Evolutionary conservation across 768 basidiomycete species (phyloP).

Genomic region (Pilatotrama ljubarskyi): DNA sequence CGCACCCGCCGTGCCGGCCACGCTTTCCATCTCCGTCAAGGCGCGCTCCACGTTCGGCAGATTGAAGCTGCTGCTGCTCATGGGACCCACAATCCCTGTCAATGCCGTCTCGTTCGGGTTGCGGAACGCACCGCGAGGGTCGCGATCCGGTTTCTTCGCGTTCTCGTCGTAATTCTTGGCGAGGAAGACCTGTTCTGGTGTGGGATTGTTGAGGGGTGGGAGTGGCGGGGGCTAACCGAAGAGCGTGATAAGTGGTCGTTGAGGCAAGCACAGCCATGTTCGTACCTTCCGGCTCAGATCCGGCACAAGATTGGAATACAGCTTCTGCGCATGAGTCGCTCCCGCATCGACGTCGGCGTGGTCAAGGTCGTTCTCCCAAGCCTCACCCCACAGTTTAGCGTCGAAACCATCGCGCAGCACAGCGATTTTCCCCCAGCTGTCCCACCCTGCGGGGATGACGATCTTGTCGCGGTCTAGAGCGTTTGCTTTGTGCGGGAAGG

Average conservation of each 20-base stretch:
- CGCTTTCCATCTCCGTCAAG: conserved; percentile 83
- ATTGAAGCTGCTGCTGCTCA: conserved; percentile 83
- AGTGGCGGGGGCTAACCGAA: conserved; percentile 56
- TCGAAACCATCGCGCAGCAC: conserved; percentile 93
- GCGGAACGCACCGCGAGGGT: conserved; percentile 86
- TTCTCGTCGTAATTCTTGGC: conserved; percentile 90
- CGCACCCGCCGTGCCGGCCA: conserved; percentile 36
- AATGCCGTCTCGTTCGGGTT: conserved; percentile 64
- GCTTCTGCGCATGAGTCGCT: conserved; percentile 56
- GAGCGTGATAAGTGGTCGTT: not conserved
- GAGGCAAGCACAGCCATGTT: conserved; percentile 4
- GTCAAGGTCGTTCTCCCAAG: conserved; percentile 71
- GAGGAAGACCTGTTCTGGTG: conserved; percentile 89
- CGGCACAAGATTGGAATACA: conserved; percentile 73
- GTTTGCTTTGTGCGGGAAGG: conserved; percentile 86
- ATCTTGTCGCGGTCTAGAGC: conserved; percentile 91
- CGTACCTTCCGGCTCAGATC: conserved; percentile 74
- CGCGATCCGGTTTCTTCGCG: conserved; percentile 84
- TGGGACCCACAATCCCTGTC: conserved; percentile 88
- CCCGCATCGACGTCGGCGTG: conserved; percentile 41
- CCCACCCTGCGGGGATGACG: conserved; percentile 95
- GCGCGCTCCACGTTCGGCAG: conserved; percentile 88
- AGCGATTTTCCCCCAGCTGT: conserved; percentile 94
- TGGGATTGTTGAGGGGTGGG: conserved; percentile 78
- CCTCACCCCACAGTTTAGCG: conserved; percentile 73